Percentiles rank a stretch among this genome's conserved stretches.
Evolutionary conservation across 2,329 filamentous ascomycete genomes (phyloP).

Genomic region (Chalaropsis thielavioides): DNA sequence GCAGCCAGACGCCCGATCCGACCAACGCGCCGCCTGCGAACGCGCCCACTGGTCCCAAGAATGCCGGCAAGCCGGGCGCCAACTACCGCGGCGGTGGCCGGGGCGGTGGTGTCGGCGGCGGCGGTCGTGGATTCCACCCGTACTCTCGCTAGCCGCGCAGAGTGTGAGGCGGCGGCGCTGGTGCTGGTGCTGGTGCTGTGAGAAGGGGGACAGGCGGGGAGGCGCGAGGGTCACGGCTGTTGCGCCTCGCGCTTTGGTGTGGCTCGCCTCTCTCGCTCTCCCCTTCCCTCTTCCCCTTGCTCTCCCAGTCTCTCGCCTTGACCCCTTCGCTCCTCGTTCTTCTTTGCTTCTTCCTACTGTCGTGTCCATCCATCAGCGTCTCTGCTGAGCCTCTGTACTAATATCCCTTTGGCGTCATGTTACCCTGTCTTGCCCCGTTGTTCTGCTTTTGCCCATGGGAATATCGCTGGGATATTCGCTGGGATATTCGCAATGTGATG

Average conservation of each 20-base stretch:
- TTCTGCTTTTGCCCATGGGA: background rate
- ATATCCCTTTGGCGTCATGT: conserved; percentile 5
- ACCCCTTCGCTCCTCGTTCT: too few species aligned
- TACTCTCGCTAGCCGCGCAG: conserved; percentile 34
- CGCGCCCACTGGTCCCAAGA: conserved; percentile 88
- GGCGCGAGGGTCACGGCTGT: background rate
- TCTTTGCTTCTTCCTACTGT: background rate
- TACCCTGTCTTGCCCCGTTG: background rate
- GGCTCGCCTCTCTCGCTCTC: background rate
- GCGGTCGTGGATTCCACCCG: conserved; percentile 63
- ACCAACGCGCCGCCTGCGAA: conserved; percentile 38
- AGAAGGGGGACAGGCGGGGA: too few species aligned
- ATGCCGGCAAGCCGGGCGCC: conserved; percentile 76
- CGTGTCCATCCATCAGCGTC: background rate
- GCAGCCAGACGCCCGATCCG: conserved; percentile 30
- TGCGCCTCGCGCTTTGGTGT: background rate
- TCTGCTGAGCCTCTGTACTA: conserved; percentile 2
- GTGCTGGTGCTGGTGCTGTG: too few species aligned
- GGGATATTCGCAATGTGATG: background rate
- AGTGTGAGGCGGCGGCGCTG: background rate
- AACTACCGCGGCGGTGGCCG: conserved; percentile 87
- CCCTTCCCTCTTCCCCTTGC: background rate
- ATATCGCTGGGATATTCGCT: background rate
- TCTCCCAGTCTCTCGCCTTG: background rate
- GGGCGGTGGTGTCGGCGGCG: conserved; percentile 29